Conservation (phyloP, 2,329 filamentous ascomycete species). For the Dactylellina cionopaga region DNA sequence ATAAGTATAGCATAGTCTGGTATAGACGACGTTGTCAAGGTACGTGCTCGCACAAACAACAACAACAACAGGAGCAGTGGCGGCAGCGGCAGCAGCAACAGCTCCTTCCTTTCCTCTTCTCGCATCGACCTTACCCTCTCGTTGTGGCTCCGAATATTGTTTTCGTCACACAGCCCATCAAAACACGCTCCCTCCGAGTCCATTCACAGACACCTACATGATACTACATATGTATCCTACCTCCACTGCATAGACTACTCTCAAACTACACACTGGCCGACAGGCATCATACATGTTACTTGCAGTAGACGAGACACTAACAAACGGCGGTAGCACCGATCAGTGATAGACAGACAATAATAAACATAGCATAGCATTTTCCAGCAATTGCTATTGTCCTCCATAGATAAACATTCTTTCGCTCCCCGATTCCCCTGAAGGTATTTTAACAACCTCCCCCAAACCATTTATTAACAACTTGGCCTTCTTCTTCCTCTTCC, state of each 20-base stretch:
- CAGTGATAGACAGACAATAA: slow-evolving; percentile 44
- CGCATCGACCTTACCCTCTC: slow-evolving; percentile 45
- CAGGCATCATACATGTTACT: slow-evolving; percentile 4
- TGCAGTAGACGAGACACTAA: slow-evolving; percentile 51
- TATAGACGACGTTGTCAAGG: background rate
- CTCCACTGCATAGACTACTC: background rate
- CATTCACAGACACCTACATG: background rate
- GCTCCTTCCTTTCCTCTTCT: background rate
- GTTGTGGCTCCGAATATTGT: slow-evolving; percentile 18
- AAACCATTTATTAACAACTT: too few species aligned
- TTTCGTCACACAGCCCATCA: slow-evolving; percentile 19
- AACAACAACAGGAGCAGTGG: too few species aligned
- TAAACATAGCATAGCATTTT: slow-evolving; percentile 3
- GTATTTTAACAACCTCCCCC: slow-evolving; percentile 47
- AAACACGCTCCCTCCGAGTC: too few species aligned
- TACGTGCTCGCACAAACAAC: background rate
- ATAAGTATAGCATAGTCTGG: too few species aligned
- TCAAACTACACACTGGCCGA: too few species aligned
- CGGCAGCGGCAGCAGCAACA: too few species aligned
- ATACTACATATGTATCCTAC: background rate
- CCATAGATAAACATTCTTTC: slow-evolving; percentile 51
- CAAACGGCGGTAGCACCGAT: slow-evolving; percentile 48
- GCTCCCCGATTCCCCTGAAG: slow-evolving; percentile 40
- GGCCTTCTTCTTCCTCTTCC: background rate
- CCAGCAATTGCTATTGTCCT: background rate